These are phyloP conservation scores for Lentinula lateritia DNA, from an alignment of 768 basidiomycete genomes.

Conservation along the genomic window DNA sequence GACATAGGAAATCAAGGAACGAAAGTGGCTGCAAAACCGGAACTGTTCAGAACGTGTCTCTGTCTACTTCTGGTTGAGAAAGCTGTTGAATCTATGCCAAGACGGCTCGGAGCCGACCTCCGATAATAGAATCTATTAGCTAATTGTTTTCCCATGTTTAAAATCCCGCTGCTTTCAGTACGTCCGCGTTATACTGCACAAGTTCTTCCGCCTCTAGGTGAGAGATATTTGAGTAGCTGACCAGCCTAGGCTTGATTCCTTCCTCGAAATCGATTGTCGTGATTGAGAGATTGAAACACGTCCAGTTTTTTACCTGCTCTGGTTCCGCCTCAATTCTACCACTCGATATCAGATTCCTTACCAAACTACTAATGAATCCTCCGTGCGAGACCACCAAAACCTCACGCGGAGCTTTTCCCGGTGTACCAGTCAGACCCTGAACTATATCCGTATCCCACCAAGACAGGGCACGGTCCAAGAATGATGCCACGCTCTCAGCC, in stretches of 20 bases:
- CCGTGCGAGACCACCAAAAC: constrained; percentile 67
- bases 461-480: constrained; percentile 40
- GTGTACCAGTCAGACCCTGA: constrained; percentile 14
- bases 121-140: not conserved
- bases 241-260: constrained; percentile 32
- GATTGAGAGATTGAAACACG: constrained; percentile 51
- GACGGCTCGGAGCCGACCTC: not conserved
- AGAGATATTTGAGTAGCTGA: constrained; percentile 47
- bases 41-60: not conserved
- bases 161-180: not conserved
- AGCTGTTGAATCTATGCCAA: not conserved
- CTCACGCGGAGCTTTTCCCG: constrained; percentile 23
- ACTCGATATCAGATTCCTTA: constrained; percentile 40
- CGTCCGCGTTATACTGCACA: constrained; percentile 50
- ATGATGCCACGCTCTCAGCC: constrained; percentile 32
- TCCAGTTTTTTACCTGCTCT: constrained; percentile 24
- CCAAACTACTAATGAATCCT: constrained; percentile 51
- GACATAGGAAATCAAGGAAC: constrained; percentile 24
- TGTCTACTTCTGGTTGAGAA: constrained; percentile 4
- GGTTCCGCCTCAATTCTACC: constrained; percentile 26
- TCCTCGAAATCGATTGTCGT: constrained; percentile 51
- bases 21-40: constrained; percentile 2
- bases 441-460: constrained; percentile 61
- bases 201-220: constrained; percentile 38
- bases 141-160: constrained; percentile 4